Base-by-base conservation (phyloP, 2,329 filamentous ascomycete genomes). In the Fusarium sp. region DNA sequence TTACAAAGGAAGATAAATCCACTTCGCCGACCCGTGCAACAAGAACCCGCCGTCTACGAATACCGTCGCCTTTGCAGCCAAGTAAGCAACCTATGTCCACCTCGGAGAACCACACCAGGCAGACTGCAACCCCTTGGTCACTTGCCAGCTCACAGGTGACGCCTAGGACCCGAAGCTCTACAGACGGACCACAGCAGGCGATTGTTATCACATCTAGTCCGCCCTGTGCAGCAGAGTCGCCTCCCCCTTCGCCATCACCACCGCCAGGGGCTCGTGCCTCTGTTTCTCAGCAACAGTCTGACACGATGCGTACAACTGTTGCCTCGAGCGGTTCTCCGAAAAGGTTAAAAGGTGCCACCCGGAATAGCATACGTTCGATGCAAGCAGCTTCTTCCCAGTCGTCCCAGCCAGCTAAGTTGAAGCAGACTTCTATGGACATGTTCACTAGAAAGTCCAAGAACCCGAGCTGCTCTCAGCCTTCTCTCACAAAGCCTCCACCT, bases 181-280 rank as follows among this genome's bases (percentile, higher is more conserved):
- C 56, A 58, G 53, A 63, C 61, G 59, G 59, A 70, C 74, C 74
- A 79, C 63, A 76, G 77, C 63, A 84, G 73, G 71, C 83, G 66
- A 84, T 86, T 77, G 51, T 81, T 68, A 81, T 85, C 76, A 77
- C 80, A 71, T 85, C 83, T 76, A 85, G 83, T 66, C 83, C 84
- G 54, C 70, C 76, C 76, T 60, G 53, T 45, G 52, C 66, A 24
- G 58, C 64, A 45, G 58, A 74, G 30, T 79, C 81, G 68, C 75
- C 78, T 77, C 58, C 77, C 66, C 50, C 64, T 63, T 67, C 73
- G 66, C 64, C 70, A 63, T 66, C 77, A 45, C 62, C 75, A 65
- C 46, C 43, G 29, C 63, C 71, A 63, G 50, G 65, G 51, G 16
- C 59, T 49, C 20, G 59, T 68, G 6, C 64, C 59, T 5, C 63